phyloP scores from a whole-genome alignment of 768 basidiomycete species.

The Coprinellus micaceus region DNA sequence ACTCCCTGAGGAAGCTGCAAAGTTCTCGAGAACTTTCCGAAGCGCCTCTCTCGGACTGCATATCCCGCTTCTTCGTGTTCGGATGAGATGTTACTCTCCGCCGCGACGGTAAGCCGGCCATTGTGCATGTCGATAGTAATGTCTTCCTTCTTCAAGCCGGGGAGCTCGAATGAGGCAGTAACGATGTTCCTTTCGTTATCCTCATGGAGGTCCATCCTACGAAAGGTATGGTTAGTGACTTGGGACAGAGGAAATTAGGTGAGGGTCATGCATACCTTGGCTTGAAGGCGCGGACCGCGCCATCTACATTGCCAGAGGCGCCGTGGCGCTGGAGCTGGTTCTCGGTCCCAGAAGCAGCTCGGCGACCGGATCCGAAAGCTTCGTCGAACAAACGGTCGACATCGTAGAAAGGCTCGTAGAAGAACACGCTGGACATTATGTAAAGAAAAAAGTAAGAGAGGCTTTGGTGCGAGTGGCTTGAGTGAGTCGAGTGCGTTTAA shows the following conservation, averaged over 20 bases:
- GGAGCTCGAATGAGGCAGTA: slow-evolving; percentile 50
- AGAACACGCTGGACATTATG: slow-evolving; percentile 6
- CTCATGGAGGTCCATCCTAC: slow-evolving; percentile 49
- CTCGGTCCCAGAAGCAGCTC: slow-evolving; percentile 7
- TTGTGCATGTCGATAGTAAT: slow-evolving; percentile 44
- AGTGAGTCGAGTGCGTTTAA: too few species aligned
- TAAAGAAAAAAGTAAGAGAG: neutral
- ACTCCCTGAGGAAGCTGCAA: slow-evolving; percentile 45
- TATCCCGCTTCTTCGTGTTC: slow-evolving; percentile 30
- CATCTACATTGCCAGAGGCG: neutral
- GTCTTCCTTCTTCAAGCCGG: slow-evolving; percentile 45
- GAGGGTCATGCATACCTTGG: slow-evolving; percentile 28
- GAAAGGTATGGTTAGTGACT: neutral
- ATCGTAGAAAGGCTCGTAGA: slow-evolving; percentile 35
- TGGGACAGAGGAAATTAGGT: too few species aligned
- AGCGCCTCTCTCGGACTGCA: slow-evolving; percentile 42
- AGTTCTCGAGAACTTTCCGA: slow-evolving; percentile 37
- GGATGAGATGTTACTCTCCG: slow-evolving; percentile 31
- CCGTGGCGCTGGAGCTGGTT: neutral
- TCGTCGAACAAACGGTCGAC: slow-evolving; percentile 38
- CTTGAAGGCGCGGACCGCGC: slow-evolving; percentile 11
- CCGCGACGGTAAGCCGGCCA: slow-evolving; percentile 44
- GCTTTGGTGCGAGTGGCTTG: neutral
- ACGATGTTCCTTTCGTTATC: slow-evolving; percentile 38
- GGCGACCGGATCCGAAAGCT: slow-evolving; percentile 10